Evolutionary conservation across 129 eudicot species (phyloP).

Genomic region (Pittosporum tobira): DNA sequence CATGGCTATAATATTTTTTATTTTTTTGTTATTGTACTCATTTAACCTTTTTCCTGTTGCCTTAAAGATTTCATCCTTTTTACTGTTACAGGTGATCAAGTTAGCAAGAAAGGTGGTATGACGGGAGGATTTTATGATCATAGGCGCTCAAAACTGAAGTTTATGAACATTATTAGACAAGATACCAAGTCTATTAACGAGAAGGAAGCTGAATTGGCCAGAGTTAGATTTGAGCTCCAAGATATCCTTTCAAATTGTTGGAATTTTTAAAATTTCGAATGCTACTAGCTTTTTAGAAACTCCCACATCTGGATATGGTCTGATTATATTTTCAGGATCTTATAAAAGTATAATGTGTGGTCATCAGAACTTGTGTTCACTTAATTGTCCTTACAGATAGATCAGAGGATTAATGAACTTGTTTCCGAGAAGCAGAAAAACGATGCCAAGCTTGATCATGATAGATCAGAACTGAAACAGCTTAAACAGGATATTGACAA

Average conservation of each 20-base stretch:
- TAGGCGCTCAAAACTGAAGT: conserved; percentile 81
- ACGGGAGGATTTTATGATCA: conserved; percentile 96
- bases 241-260: conserved; percentile 57
- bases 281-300: no score
- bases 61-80: conserved; percentile 8
- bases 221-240: conserved; percentile 58
- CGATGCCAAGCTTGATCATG: conserved; percentile 86
- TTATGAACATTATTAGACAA: conserved; percentile 66
- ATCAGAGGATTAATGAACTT: conserved; percentile 54
- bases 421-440: conserved; percentile 88
- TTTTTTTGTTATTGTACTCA: neutral
- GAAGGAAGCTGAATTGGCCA: conserved; percentile 53
- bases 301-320: neutral
- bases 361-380: conserved; percentile 32
- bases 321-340: neutral
- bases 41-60: conserved; percentile 5
- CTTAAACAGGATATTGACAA: conserved; percentile 66
- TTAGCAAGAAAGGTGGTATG: conserved; percentile 99
- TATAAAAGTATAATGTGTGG: neutral
- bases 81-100: conserved; percentile 80
- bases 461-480: conserved; percentile 76
- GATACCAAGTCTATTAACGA: conserved; percentile 40
- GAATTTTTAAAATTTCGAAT: no score
- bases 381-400: conserved; percentile 65
- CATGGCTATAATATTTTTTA: neutral